A percentile compares a stretch with the other conserved stretches of the same genome.
Conservation (phyloP, 306 rosid species). For the Prunus persica region DNA sequence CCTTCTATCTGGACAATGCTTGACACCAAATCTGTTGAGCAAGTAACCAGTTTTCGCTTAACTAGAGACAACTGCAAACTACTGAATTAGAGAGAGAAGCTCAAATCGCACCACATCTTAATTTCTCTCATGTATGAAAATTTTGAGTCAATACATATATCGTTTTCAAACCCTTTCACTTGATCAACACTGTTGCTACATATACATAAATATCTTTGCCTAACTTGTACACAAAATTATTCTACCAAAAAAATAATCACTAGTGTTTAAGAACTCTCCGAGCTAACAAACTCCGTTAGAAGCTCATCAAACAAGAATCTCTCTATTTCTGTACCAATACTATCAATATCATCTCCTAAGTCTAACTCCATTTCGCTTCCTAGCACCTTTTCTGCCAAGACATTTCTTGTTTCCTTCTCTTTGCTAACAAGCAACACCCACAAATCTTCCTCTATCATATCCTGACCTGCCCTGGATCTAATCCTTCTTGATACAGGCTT, state of each 20-base stretch:
- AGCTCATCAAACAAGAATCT: constrained; percentile 61
- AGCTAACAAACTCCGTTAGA: constrained; percentile 49
- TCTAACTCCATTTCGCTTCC: constrained; percentile 59
- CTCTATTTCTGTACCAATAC: constrained; percentile 60
- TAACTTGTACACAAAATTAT: background rate
- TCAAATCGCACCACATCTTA: constrained; percentile 3
- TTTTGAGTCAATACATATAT: constrained; percentile 28
- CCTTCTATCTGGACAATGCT: too few species aligned
- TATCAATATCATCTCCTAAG: constrained; percentile 56
- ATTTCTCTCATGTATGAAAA: constrained; percentile 37
- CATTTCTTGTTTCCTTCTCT: constrained; percentile 50
- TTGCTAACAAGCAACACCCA: constrained; percentile 61
- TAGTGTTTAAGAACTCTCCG: constrained; percentile 30
- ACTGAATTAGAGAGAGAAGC: background rate
- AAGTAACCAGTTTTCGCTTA: too few species aligned
- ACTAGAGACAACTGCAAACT: background rate
- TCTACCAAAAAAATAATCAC: constrained; percentile 11
- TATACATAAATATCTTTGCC: constrained; percentile 19
- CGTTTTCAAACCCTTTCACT: constrained; percentile 29
- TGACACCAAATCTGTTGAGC: too few species aligned
- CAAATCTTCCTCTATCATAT: constrained; percentile 64
- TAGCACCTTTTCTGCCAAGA: constrained; percentile 31
- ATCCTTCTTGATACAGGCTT: constrained; percentile 53
- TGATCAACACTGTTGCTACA: constrained; percentile 36
- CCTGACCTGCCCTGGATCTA: constrained; percentile 29